Conservation (phyloP, 192 early-diverging fungal species). For the Backusella liffmaniae region DNA sequence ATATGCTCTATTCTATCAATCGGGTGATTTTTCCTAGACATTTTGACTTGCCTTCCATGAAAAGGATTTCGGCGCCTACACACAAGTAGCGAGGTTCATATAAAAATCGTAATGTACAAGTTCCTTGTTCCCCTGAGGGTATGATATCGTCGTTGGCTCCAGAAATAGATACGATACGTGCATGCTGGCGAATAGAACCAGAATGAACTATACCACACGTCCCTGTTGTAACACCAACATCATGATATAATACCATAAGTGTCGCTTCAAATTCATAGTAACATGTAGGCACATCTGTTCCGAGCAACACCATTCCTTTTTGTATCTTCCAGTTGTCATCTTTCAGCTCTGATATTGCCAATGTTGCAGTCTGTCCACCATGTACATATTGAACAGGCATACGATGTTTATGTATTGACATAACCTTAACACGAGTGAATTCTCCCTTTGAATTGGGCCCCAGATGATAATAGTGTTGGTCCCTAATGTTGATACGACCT, state of each 20-base stretch:
- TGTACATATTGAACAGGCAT: conserved; percentile 67
- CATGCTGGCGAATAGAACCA: conserved; percentile 60
- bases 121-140: conserved; percentile 46
- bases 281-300: conserved; percentile 38
- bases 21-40: conserved; percentile 65
- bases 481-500: conserved; percentile 48
- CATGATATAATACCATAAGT: conserved; percentile 59
- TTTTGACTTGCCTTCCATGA: conserved; percentile 63
- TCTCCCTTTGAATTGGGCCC: conserved; percentile 65
- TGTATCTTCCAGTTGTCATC: conserved; percentile 24
- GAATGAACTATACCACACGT: conserved; percentile 60
- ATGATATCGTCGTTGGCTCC: neutral
- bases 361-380: conserved; percentile 73
- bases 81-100: conserved; percentile 62
- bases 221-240: conserved; percentile 44
- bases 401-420: conserved; percentile 81
- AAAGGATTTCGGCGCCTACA: conserved; percentile 57
- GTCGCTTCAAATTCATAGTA: conserved; percentile 66
- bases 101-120: conserved; percentile 54
- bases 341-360: conserved; percentile 43
- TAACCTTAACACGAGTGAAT: conserved; percentile 68
- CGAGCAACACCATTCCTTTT: conserved; percentile 59
- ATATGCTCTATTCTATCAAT: conserved; percentile 16
- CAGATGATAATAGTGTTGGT: conserved; percentile 42
- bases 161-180: conserved; percentile 42